Evolutionary conservation across 345 rosid genomes (phyloP), one percentile per base, ranked within the genome.

Genomic region (Arabidopsis suecica): DNA sequence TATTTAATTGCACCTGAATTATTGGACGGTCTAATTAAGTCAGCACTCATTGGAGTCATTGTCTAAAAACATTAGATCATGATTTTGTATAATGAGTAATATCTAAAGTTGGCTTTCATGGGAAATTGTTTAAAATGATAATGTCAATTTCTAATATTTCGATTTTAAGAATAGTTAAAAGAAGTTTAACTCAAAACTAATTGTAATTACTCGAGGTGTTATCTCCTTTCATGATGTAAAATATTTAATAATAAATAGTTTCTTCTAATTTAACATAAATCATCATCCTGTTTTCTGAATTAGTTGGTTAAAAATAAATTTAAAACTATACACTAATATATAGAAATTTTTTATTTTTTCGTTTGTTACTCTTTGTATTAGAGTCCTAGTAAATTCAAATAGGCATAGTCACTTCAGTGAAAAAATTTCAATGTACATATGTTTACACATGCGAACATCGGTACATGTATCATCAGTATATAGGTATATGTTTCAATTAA

Each of bases 21-120:
- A 64, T 70, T 77, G 74, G 61, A 70, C 65, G 66, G 54, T 56
- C 75, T 54, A 76, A 61, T 42, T 70, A 25, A 25, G 49, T 76
- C 61, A 54, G 75, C 80, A 61, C 60, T 32, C 69, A 51, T 63
- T 47, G 14, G 14, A 61, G 51, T 32, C 64, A 41, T 63, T 56
- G 36, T 69, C 42, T 41, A 34, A 18, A 63, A 38, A 38, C 53
- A 44, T 53, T 53, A 42, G 7, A 67, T 66, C 65, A 69, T 62
- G 23, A 4, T 61, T 33, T 60, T 56, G 38, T 61, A 68, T 60
- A 50, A 69, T 42, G 63, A 44, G 36, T 57, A 45, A 33, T 57
- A 14, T 54, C 30, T 41, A 55, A 71, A 41, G 37, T 34, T 71
- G 16, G 40, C 50, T 60, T 48, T 48, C 75, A 60, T 60, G 65